These are phyloP conservation scores for Erysimum cheiranthoides DNA, from an alignment of 345 rosid genomes.

Conservation along the genomic window DNA sequence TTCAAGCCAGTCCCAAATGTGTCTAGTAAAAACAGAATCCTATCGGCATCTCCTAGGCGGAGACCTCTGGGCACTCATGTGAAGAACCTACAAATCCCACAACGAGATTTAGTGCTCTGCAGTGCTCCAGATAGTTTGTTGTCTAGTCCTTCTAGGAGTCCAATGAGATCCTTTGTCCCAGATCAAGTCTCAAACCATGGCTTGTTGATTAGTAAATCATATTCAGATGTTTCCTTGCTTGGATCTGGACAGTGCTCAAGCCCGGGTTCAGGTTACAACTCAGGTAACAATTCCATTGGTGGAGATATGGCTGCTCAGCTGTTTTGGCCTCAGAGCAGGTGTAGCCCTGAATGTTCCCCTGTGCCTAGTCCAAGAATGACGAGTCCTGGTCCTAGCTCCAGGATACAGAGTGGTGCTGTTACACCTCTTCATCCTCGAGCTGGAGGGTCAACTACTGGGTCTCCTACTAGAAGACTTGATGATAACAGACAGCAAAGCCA, in stretches of 20 bases:
- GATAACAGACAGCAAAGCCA: conserved; percentile 91
- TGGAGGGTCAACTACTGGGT: conserved; percentile 69
- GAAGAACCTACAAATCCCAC: conserved; percentile 73
- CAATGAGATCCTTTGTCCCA: conserved; percentile 69
- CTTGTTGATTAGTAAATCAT: conserved; percentile 72
- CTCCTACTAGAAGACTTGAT: conserved; percentile 72
- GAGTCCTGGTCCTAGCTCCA: conserved; percentile 97
- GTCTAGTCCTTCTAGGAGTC: conserved; percentile 99
- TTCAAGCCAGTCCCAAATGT: conserved; percentile 61
- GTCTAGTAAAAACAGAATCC: conserved; percentile 52
- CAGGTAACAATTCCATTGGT: conserved; percentile 94
- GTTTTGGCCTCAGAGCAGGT: conserved; percentile 92
- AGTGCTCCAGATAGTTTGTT: conserved; percentile 95
- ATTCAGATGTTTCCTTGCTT: conserved; percentile 70
- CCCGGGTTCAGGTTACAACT: conserved; percentile 96
- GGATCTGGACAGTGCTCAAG: conserved; percentile 99
- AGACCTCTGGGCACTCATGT: conserved; percentile 62
- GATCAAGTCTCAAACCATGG: conserved; percentile 77
- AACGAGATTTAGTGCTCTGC: conserved; percentile 58
- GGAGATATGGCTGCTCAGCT: conserved; percentile 89
- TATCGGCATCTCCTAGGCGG: conserved; percentile 68
- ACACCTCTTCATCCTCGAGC: conserved; percentile 97
- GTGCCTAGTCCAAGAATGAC: conserved; percentile 95
- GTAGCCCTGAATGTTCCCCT: conserved; percentile 98
- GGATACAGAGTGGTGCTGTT: conserved; percentile 98